Base-by-base conservation (phyloP, 352 stramenopile genomes). In the Pythium scleroteichum region DNA sequence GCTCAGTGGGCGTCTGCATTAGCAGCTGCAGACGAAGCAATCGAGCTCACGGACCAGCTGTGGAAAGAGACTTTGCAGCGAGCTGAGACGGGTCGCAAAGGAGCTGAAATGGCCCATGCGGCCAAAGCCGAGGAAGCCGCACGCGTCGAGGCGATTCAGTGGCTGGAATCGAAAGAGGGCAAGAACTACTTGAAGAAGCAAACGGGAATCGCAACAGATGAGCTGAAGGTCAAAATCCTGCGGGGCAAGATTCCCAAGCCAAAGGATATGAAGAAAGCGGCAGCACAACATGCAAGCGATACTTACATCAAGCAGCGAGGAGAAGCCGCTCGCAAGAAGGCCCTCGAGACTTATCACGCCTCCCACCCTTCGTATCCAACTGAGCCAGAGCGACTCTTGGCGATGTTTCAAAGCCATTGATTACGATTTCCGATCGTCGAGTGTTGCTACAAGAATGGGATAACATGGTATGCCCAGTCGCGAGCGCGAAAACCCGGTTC, bases 161-260 rank as follows among this genome's bases (percentile, higher is more conserved):
- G 79, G 80, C 66, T 92, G 6, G 73, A 85, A 17, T 75, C 73
- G 3, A 90, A 87, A 44, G 79, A 90, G 0, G 83, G 77, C 44
- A 85, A 88, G 48, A 56, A 48, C 26, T 88, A 75, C 40, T 22
- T 87, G 9, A 90, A 89, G 68, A 79, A 83, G 48, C 74, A 88
- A 22, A 59, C 75, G 5, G 49, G 58, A 2, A 53, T 64, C 3
- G 76, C 71, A 5, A 79, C 65, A 0, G 74, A 76, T 8, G 71
- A 87, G 42, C 52, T 90, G 60, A 89, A 88, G 41, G 59, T 73
- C 5, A 67, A 76, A 0, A 62, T 88, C 6, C 68, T 79, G 38
- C 74, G 53, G 13, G 79, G 81, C 1, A 73, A 64, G 23, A 56
- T 85, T 20, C 39, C 60, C n/a, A 88, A 88, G 41, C 73, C 83